Percentiles rank a stretch among this genome's conserved stretches.
Conservation (phyloP, 2,329 filamentous ascomycete genomes). For the Monilinia polystroma region DNA sequence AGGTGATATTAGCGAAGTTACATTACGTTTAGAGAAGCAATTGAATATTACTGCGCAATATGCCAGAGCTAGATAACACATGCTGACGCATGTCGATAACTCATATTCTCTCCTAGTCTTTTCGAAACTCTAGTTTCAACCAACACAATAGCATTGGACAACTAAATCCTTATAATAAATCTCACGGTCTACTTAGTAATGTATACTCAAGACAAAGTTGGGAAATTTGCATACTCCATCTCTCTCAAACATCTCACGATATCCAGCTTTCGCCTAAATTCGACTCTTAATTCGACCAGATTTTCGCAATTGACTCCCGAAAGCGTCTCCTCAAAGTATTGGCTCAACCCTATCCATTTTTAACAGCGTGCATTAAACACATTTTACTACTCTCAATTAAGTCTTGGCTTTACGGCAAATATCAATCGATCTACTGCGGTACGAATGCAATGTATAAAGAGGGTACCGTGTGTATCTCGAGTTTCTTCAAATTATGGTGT, state of each 20-base stretch:
- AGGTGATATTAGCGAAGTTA: not conserved
- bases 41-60: conserved; percentile 33
- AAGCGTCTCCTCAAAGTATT: no score
- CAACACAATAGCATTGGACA: conserved; percentile 36
- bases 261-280: conserved; percentile 4
- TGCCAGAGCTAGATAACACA: conserved; percentile 42
- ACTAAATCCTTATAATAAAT: not conserved
- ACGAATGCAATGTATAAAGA: no score
- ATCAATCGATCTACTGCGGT: no score
- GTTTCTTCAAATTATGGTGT: no score
- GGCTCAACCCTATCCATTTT: no score
- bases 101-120: conserved; percentile 41
- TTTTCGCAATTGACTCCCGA: no score
- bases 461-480: no score
- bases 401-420: no score
- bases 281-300: not conserved
- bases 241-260: not conserved
- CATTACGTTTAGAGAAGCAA: no score
- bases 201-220: not conserved
- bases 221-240: conserved; percentile 1
- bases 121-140: conserved; percentile 37
- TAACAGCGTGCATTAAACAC: no score
- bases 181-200: not conserved
- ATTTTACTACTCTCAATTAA: no score
- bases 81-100: conserved; percentile 43